Evolutionary conservation across 495 filamentous ascomycete species (phyloP).

Genomic region (Neurospora sp.): DNA sequence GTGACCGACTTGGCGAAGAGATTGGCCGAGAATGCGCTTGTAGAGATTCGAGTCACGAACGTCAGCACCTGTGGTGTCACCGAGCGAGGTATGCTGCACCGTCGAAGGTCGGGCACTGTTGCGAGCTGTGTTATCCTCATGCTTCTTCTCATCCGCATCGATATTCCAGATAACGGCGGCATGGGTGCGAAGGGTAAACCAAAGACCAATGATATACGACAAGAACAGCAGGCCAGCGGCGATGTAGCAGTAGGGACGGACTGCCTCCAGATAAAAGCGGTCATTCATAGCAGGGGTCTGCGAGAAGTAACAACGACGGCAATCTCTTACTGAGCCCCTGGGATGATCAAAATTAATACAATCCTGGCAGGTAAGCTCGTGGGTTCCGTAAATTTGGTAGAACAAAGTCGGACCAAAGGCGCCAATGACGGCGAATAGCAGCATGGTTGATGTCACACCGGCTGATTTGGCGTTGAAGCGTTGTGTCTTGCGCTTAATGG

Average conservation of each 20-base stretch:
- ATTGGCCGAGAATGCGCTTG: slow-evolving; percentile 86
- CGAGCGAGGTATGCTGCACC: slow-evolving; percentile 20
- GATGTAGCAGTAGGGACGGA: slow-evolving; percentile 87
- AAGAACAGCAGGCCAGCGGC: slow-evolving; percentile 78
- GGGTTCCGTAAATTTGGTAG: slow-evolving; percentile 97
- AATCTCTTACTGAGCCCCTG: slow-evolving; percentile 46
- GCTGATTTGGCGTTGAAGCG: slow-evolving; percentile 97
- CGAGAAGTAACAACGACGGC: slow-evolving; percentile 86
- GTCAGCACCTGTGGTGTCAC: slow-evolving; percentile 34
- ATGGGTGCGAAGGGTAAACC: slow-evolving; percentile 94
- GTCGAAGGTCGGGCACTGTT: slow-evolving; percentile 31
- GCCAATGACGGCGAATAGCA: slow-evolving; percentile 91
- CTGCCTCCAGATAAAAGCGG: slow-evolving; percentile 77
- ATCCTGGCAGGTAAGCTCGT: slow-evolving; percentile 82
- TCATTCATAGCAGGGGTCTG: slow-evolving; percentile 80
- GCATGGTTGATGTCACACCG: slow-evolving; percentile 95
- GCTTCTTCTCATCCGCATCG: slow-evolving; percentile 76
- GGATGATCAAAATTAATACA: slow-evolving; percentile 47
- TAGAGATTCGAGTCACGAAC: slow-evolving; percentile 84
- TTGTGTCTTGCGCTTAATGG: slow-evolving; percentile 95
- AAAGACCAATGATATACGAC: slow-evolving; percentile 86
- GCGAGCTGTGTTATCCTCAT: slow-evolving; percentile 30
- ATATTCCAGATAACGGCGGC: slow-evolving; percentile 94
- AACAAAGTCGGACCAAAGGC: slow-evolving; percentile 98
- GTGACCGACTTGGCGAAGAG: slow-evolving; percentile 68